phyloP scores from a whole-genome alignment of 768 basidiomycete genomes.

The Xerocomus spinulosus region DNA sequence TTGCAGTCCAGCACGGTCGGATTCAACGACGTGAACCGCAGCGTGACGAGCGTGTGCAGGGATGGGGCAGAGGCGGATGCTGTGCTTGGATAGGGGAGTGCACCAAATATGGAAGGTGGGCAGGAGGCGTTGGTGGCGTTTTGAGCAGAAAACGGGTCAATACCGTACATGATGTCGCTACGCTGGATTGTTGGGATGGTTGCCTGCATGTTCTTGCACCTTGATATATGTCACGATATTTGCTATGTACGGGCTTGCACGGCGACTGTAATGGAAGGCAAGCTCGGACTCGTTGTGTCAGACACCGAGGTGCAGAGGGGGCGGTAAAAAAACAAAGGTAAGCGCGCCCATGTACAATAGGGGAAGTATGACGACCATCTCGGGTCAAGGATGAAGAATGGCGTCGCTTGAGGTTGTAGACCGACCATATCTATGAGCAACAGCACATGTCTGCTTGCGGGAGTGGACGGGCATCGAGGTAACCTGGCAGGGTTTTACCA shows the following conservation, averaged over 20 bases:
- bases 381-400: neutral
- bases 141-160: constrained; percentile 28
- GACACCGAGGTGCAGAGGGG: neutral
- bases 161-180: constrained; percentile 22
- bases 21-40: constrained; percentile 48
- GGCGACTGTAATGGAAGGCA: neutral
- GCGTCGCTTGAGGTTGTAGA: neutral
- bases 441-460: neutral
- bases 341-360: neutral
- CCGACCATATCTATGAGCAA: neutral
- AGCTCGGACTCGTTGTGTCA: neutral
- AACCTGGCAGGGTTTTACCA: constrained; percentile 1
- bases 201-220: neutral
- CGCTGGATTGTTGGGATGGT: neutral
- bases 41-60: constrained; percentile 35
- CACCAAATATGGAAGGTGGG: constrained; percentile 56
- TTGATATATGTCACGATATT: constrained; percentile 9
- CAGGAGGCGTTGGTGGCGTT: constrained; percentile 10
- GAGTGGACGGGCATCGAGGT: neutral
- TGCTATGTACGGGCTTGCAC: constrained; percentile 13
- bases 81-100: constrained; percentile 49
- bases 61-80: constrained; percentile 21
- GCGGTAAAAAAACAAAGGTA: neutral
- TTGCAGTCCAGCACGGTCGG: constrained; percentile 52
- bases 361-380: neutral